Base-by-base conservation (phyloP, 169 alveolate species). In the Cryptosporidium bovis region DNA sequence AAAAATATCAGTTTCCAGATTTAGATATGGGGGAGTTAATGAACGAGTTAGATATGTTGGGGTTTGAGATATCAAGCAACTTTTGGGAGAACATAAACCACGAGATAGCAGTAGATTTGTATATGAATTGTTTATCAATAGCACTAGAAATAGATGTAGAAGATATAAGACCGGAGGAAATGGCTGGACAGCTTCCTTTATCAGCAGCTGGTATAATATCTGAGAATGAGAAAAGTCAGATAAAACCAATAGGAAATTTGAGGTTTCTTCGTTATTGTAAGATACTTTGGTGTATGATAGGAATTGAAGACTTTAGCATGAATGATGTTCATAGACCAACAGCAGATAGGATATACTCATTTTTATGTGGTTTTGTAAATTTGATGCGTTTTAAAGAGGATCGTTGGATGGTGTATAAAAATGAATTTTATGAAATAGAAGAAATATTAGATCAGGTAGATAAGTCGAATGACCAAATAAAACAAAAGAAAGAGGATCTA, bases 341-440 rank as follows among this genome's bases (percentile, higher is more conserved):
- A 58, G 71, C 71, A 12, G 85, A 77, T 60, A 77, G 85, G 12
- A 58, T 77, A 16, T 77, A 77, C 34, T 60, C 71, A 0, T 77
- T 77, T 46, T 31, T 77, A 18, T 77, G 85, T 77, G 85, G 85
- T 10, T 77, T 77, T 62, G 85, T 77, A 51, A 77, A 77, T 60
- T 60, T 77, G 51, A 77, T 77, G 85, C 69, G 85, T 29, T 77
- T 77, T 55, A 77, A 77, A 48, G 85, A 77, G 36, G 85, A 77
- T 48, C 69, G 85, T 16, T 77, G 85, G 85, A 77, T 77, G 85
- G 36, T 58, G 20, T 60, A 77, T 33, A 77, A 77, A 33, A 62
- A 77, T 48, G 85, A 77, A 66, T 77, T 77, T 62, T 77, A 77
- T 29, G 77, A 77, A 15, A 60, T 77, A 10, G 85, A 77, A 24